Conservation (phyloP, 1,284 basidiomycete species). For the Coniophora puteana region DNA sequence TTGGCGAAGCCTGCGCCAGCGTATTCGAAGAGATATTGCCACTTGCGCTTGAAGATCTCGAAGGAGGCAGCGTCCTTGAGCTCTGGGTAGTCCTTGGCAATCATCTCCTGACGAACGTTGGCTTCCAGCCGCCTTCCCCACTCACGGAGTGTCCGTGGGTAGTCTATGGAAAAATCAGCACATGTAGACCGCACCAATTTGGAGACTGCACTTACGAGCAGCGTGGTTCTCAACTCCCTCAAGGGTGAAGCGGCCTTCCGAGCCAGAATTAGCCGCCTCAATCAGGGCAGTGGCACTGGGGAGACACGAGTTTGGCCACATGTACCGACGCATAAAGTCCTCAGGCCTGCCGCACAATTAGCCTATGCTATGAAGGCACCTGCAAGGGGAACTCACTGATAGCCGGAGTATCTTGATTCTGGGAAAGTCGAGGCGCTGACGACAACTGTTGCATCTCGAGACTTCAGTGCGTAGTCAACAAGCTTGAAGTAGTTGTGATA, state of each 20-base stretch:
- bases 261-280: slow-evolving; percentile 59
- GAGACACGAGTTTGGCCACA: slow-evolving; percentile 90
- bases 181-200: not conserved
- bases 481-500: slow-evolving; percentile 79
- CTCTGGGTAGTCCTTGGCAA: slow-evolving; percentile 54
- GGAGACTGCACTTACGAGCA: slow-evolving; percentile 47
- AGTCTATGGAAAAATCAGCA: slow-evolving; percentile 45
- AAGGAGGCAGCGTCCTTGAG: slow-evolving; percentile 51
- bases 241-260: slow-evolving; percentile 74
- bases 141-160: slow-evolving; percentile 86
- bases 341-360: slow-evolving; percentile 57
- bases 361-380: slow-evolving; percentile 7
- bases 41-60: slow-evolving; percentile 67
- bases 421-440: slow-evolving; percentile 85
- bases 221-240: slow-evolving; percentile 88
- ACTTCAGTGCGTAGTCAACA: slow-evolving; percentile 79
- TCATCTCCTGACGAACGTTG: slow-evolving; percentile 54
- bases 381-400: slow-evolving; percentile 49
- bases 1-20: slow-evolving; percentile 71
- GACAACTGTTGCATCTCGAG: slow-evolving; percentile 63
- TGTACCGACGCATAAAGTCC: slow-evolving; percentile 87
- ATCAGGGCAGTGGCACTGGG: slow-evolving; percentile 78
- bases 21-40: slow-evolving; percentile 77
- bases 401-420: slow-evolving; percentile 65
- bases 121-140: slow-evolving; percentile 75